Conservation (phyloP, 306 rosid genomes). For the Myrica gale region DNA sequence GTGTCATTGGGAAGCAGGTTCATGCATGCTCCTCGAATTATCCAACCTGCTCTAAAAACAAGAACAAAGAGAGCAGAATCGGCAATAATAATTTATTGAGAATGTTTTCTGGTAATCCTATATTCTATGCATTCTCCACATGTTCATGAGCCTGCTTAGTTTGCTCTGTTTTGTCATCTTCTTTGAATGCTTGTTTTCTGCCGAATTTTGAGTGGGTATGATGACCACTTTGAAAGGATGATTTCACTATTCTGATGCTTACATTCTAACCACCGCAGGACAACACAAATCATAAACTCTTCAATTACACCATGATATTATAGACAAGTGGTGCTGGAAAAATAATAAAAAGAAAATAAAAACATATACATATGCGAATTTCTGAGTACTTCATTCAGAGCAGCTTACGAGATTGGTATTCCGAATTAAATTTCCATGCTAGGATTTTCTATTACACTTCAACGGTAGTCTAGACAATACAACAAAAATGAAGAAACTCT, state of each 20-base stretch:
- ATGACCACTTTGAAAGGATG: constrained; percentile 37
- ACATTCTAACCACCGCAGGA: constrained; percentile 55
- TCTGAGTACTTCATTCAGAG: constrained; percentile 15
- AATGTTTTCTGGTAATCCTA: constrained; percentile 23
- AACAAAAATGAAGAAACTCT: too few species aligned
- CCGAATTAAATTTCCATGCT: not conserved
- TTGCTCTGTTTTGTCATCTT: constrained; percentile 44
- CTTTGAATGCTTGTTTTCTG: constrained; percentile 29
- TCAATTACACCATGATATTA: constrained; percentile 22
- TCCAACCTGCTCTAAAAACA: constrained; percentile 11
- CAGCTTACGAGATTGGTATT: not conserved
- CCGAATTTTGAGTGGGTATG: constrained; percentile 33
- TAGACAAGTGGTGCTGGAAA: constrained; percentile 8
- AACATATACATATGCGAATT: too few species aligned
- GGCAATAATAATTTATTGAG: constrained; percentile 13
- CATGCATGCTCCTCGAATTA: constrained; percentile 26
- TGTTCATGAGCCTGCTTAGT: constrained; percentile 33
- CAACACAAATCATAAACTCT: constrained; percentile 37
- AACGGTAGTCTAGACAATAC: not conserved
- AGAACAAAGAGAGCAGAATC: not conserved
- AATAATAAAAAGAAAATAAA: constrained; percentile 2
- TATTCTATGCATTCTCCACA: constrained; percentile 12
- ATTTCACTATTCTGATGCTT: constrained; percentile 48
- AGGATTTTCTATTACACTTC: not conserved
- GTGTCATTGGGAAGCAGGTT: constrained; percentile 24